A percentile compares a stretch with the other conserved stretches of the same genome.
Evolutionary conservation across 1,284 basidiomycete genomes (phyloP).

Genomic region (Sanghuangporus sanghuang): DNA sequence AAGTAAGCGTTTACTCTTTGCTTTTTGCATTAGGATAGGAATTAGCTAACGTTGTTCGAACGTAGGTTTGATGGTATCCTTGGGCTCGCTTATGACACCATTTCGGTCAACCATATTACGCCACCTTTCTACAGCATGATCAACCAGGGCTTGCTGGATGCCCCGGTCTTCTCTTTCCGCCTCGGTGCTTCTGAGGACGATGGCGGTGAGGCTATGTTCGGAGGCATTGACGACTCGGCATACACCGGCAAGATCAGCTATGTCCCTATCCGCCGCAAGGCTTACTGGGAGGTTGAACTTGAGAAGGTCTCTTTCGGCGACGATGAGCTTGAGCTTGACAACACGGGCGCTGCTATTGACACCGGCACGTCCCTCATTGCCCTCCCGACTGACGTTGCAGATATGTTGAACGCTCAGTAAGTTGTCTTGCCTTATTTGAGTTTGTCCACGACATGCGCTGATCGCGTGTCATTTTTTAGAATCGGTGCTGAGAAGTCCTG

Average conservation of each 20-base stretch:
- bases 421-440: slow-evolving; percentile 24
- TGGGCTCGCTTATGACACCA: slow-evolving; percentile 94
- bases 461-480: slow-evolving; percentile 23
- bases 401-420: slow-evolving; percentile 93
- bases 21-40: background rate
- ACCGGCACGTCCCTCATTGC: slow-evolving; percentile 92
- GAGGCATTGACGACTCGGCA: slow-evolving; percentile 80
- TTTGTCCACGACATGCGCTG: slow-evolving; percentile 12
- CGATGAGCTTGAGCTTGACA: slow-evolving; percentile 81
- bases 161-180: slow-evolving; percentile 93
- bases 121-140: slow-evolving; percentile 98
- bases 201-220: slow-evolving; percentile 91
- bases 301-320: slow-evolving; percentile 81
- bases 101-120: slow-evolving; percentile 89
- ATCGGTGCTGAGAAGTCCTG: slow-evolving; percentile 90
- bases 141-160: slow-evolving; percentile 76
- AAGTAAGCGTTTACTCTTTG: slow-evolving; percentile 49
- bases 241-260: slow-evolving; percentile 85
- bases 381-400: slow-evolving; percentile 90
- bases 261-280: slow-evolving; percentile 91
- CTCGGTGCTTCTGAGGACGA: slow-evolving; percentile 84
- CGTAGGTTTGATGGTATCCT: slow-evolving; percentile 91
- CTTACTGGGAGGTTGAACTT: slow-evolving; percentile 98
- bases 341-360: slow-evolving; percentile 94
- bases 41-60: background rate